A percentile compares a stretch with the other conserved stretches of the same genome.
phyloP scores from a whole-genome alignment of 345 rosid genomes.

The Clausena lansium region DNA sequence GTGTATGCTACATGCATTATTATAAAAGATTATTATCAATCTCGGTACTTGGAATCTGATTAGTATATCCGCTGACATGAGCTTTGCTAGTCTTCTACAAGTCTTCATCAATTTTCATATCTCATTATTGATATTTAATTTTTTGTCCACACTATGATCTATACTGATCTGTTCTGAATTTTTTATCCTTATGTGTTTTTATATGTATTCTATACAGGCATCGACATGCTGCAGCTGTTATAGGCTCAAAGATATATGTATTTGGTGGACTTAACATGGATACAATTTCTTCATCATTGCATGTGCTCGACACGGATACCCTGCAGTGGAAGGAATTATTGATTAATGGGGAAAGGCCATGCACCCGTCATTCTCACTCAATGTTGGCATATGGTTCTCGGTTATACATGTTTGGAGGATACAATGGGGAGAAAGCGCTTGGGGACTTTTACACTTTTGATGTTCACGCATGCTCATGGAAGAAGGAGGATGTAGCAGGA shows the following conservation, averaged over 20 bases:
- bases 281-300: conserved; percentile 53
- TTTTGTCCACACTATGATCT: not conserved
- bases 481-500: conserved; percentile 62
- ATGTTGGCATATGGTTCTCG: conserved; percentile 68
- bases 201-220: conserved; percentile 54
- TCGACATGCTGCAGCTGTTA: conserved; percentile 77
- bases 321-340: conserved; percentile 64
- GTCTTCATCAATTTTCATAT: not conserved
- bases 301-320: conserved; percentile 46
- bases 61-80: not conserved
- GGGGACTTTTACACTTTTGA: conserved; percentile 83
- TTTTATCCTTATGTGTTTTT: not conserved
- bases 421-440: conserved; percentile 66
- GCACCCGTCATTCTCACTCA: conserved; percentile 85
- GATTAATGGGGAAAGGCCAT: conserved; percentile 58
- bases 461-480: conserved; percentile 54
- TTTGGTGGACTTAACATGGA: conserved; percentile 74
- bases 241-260: conserved; percentile 68
- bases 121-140: conserved; percentile 3
- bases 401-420: conserved; percentile 78
- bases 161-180: not conserved
- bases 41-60: not conserved
- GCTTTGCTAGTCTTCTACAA: not conserved
- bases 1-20: not conserved
- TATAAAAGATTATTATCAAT: not conserved